Base-by-base conservation (phyloP, 2,329 filamentous ascomycete species). In the Trichoderma atrobrunneum region DNA sequence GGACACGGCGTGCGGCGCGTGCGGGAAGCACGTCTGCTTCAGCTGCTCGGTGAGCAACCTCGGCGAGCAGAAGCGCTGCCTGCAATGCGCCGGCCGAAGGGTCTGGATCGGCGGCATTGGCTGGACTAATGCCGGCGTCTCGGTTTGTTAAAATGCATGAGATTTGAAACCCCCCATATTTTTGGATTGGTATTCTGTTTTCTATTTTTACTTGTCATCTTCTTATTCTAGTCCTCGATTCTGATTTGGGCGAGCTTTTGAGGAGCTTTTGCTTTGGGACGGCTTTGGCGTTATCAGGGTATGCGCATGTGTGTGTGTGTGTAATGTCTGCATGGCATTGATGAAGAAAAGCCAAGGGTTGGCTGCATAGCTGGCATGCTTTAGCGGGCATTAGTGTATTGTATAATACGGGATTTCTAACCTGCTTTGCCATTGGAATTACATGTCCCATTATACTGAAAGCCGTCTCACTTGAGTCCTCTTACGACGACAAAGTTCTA, bases 1-100 rank as follows among this genome's bases (percentile, higher is more conserved):
- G 16, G 36, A 39, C 36, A 78, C 80, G 32, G 78, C 80, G 1
- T 90, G 88, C 68, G 82, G 81, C 10, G 82, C 80, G 0, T 91
- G 88, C 72, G 82, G 84, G 6, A 89, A 87, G 77, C 80, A 84
- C 12, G 87, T 90, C 16, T 90, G 88, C 79, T 87, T 86, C 70
- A 84, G 86, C 70, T 91, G 89, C 76, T 89, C 88, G 0, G 83
- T 90, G 54, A 88, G 86, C 73, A 88, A 88, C 73, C 79, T 90
- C 0, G 87, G 87, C 3, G 84, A 87, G 73, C 81, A 87, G 75
- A 82, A 86, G 72, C 81, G 84, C 54, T 90, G 88, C 74, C 74
- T 90, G 57, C 79, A 78, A 5, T 90, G 89, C 75, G 86, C 87
- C 0, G 84, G 84, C 10, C 78, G 78, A 59, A 82, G 78, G 26